Conservation (phyloP, 305 asterid genomes). For the Lippia alba region DNA sequence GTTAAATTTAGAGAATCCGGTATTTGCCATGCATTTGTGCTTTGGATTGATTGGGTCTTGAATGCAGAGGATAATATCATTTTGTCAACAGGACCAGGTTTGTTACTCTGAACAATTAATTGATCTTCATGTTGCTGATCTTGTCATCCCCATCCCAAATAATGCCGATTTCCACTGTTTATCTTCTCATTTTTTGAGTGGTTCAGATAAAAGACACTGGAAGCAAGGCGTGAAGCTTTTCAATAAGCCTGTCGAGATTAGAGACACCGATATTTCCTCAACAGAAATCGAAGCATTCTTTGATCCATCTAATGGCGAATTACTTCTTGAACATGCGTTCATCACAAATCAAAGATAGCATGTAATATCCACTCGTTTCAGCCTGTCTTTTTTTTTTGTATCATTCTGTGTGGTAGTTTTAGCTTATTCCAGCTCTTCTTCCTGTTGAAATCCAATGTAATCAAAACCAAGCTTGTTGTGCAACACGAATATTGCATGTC, state of each 20-base stretch:
- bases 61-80: constrained; percentile 46
- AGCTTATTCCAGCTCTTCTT: not conserved
- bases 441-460: not conserved
- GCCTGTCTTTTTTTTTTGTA: not conserved
- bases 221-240: constrained; percentile 91
- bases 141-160: not conserved
- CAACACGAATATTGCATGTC: not conserved
- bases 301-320: constrained; percentile 71
- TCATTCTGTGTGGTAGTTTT: not conserved
- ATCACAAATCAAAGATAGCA: constrained; percentile 37
- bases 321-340: constrained; percentile 50
- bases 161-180: not conserved
- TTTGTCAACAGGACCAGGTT: constrained; percentile 87
- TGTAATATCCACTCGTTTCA: not conserved
- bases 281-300: constrained; percentile 60
- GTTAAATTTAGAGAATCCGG: constrained; percentile 64
- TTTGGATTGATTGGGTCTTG: constrained; percentile 95
- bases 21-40: constrained; percentile 77
- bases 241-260: constrained; percentile 56
- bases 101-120: constrained; percentile 17
- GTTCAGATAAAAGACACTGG: constrained; percentile 77
- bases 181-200: constrained; percentile 1
- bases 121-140: not conserved
- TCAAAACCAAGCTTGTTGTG: not conserved
- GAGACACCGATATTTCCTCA: constrained; percentile 35